Base-by-base conservation (phyloP, 2,329 filamentous ascomycete species). In the Cercospora zeae-maydis region DNA sequence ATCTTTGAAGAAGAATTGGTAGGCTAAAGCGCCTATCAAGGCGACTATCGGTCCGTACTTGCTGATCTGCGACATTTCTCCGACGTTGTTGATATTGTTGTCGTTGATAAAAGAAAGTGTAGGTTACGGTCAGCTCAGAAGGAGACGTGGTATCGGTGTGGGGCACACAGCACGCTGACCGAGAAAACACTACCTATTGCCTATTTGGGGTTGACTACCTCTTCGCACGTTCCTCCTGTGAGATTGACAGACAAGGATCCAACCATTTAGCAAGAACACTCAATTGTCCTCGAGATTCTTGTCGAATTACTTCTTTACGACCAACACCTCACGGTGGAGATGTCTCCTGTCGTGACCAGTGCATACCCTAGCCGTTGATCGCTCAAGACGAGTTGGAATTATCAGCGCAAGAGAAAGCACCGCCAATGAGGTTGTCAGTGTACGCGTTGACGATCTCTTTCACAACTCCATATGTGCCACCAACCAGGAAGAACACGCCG, bases 391-490 rank as follows among this genome's bases (percentile, higher is more conserved):
- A 68, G 9, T 59, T 65, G 16, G 76, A 78, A 67, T 82, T 82
- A 66, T 82, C 80, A 2, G 76, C 78, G 63, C 81, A 83, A n/a
- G 78, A 78, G 59, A 83, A 83, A 0, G 80, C 79, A 42, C 72
- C 55, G 69, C 77, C 77, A 61, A 83, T 82, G 57, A 75, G 69
- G 0, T 79, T 80, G 53, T 75, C 75, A 3, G 76, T 78, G 69
- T 84, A 85, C 0, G 83, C 82, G 58, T 81, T 74, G 58, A 81
- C 80, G 63, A 85, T 83, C 66, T 81, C 75, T 61, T 81, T 75
- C 24, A 84, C 77, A 1, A 82, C 80, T 36, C 81, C 75, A 67
- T 80, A 81, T n/a, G 81, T 82, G 0, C 80, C 81, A 1, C 78
- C 81, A 24, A 82, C 74, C 5, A 78, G 73, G 60, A 83, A 72